A percentile compares a stretch with the other conserved stretches of the same genome.
These are phyloP conservation scores for Calonectria crousiana DNA, from an alignment of 2,329 filamentous ascomycete species.

Conservation along the genomic window DNA sequence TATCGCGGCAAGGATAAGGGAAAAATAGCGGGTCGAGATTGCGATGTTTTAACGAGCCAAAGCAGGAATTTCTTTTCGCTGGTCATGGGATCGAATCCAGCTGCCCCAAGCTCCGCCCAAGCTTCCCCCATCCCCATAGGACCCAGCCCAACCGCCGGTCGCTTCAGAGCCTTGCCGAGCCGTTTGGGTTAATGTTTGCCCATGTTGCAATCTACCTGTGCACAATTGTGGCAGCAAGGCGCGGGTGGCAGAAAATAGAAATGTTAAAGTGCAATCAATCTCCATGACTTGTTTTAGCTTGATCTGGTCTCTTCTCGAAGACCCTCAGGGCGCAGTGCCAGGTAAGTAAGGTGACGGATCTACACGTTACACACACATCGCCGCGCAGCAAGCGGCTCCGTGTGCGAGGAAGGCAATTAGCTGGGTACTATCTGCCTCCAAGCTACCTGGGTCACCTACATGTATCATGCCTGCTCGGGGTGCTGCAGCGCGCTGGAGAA, in stretches of 20 bases:
- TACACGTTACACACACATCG: background rate
- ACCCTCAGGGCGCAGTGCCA: background rate
- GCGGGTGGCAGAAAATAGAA: background rate
- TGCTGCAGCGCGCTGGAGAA: background rate
- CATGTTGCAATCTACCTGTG: background rate
- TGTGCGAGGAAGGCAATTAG: background rate
- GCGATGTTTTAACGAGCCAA: constrained; percentile 23
- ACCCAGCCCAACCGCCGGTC: constrained; percentile 33
- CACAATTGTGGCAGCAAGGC: background rate
- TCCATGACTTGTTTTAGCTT: background rate
- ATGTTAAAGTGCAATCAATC: background rate
- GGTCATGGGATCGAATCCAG: constrained; percentile 39
- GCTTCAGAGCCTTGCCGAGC: constrained; percentile 15
- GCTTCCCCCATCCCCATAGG: constrained; percentile 23
- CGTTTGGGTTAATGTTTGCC: constrained; percentile 15
- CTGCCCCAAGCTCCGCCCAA: constrained; percentile 39
- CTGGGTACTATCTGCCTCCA: constrained; percentile 2
- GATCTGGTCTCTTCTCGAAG: background rate
- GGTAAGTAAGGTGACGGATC: background rate
- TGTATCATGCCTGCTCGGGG: constrained; percentile 1
- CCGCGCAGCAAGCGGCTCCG: background rate
- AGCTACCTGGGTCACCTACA: constrained; percentile 7
- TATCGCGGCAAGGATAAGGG: constrained; percentile 34
- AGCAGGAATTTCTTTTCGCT: constrained; percentile 36
- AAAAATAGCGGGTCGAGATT: constrained; percentile 22